Percentiles rank a stretch among this genome's conserved stretches.
phyloP scores from a whole-genome alignment of 495 filamentous ascomycete species.

The Podospora pseudopauciseta region DNA sequence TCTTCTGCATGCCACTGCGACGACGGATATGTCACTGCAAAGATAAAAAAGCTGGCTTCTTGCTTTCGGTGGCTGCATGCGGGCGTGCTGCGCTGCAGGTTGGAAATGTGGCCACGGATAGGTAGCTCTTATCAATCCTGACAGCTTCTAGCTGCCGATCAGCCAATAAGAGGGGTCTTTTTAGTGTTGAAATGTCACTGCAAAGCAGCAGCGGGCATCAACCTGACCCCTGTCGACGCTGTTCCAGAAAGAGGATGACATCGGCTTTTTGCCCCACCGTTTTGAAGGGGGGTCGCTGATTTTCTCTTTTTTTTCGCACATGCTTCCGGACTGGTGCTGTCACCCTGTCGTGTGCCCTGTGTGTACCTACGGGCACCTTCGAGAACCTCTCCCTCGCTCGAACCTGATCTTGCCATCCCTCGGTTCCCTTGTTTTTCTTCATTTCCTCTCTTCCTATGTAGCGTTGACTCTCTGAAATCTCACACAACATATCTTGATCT shows the following conservation, averaged over 20 bases:
- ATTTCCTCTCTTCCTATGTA: background rate
- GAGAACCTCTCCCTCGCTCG: background rate
- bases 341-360: background rate
- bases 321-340: background rate
- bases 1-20: background rate
- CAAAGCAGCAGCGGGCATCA: background rate
- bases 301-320: background rate
- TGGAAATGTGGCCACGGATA: background rate
- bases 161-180: background rate
- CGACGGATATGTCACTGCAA: background rate
- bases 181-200: background rate
- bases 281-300: background rate
- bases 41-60: background rate
- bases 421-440: background rate
- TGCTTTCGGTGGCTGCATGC: background rate
- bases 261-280: background rate
- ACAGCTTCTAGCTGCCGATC: background rate
- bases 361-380: background rate
- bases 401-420: background rate
- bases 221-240: background rate
- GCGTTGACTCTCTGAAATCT: background rate
- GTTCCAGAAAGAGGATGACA: background rate
- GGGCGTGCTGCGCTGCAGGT: background rate
- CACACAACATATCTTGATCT: background rate
- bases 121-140: background rate